Base-by-base conservation (phyloP, 805 yeast genomes). In the Monosporozyma unispora region DNA sequence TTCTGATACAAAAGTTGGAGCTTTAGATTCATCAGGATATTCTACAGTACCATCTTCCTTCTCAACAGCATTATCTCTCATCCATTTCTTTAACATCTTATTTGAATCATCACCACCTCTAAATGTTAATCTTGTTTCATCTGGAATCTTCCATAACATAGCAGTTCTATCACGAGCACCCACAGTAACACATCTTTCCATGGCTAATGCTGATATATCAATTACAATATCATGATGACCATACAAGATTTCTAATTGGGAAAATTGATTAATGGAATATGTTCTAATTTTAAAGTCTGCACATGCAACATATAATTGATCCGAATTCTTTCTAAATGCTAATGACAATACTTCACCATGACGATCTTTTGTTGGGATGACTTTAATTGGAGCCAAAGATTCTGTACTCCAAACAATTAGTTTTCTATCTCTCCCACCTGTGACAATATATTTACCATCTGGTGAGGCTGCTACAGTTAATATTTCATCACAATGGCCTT, bases 101-200 rank as follows among this genome's bases (percentile, higher is more conserved):
- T 73, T 57, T 70, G 79, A 45, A 66, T 71, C 67, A 60, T 88
- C 96, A 51, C 95, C 96, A 53, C 96, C 96, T 63, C 96, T 78
- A 66, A 91, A 91, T 0, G 96, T 89, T 59, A 93, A 77, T 62
- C 97, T 80, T 1, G 95, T 81, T 69, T 93, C 99, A 60, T 93
- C 99, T 23, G 96, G 80, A 56, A 93, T 88, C 66, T 93, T 93
- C 99, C 99, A 93, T 59, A 87, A 73, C 83, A 95, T 84, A 9
- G 91, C 96, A 4, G 96, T 87, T 60, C 95, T 82, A 69, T 93
- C 99, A 58, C 98, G 80, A 3, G 95, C 76, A 16, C 99, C 99
- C 29, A 91, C 98, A 23, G 96, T 87, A 16, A 93, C 90, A 72
- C 99, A 93, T 51, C 96, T 80, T 62, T 93, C 98, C 66, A 82